These are phyloP conservation scores for Lojkania enalia DNA, from an alignment of 2,329 filamentous ascomycete genomes.

Conservation along the genomic window DNA sequence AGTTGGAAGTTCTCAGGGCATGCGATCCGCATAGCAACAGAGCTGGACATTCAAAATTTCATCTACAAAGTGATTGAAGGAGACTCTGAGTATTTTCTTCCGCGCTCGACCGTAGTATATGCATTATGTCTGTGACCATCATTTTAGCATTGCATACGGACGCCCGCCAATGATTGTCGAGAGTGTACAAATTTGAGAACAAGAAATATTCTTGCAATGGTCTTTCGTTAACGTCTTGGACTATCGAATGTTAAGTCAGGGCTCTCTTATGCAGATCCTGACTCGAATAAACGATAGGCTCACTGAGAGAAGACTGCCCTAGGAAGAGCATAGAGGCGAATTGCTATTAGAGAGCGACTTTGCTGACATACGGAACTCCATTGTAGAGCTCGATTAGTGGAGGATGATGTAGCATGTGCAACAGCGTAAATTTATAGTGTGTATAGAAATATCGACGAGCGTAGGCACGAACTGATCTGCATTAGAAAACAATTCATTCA, in stretches of 20 bases:
- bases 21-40: constrained; percentile 35
- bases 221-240: constrained; percentile 12
- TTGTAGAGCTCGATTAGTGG: constrained; percentile 42
- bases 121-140: constrained; percentile 33
- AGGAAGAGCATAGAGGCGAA: constrained; percentile 2
- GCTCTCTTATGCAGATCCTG: constrained; percentile 12
- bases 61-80: constrained; percentile 23
- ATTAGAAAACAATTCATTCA: constrained; percentile 23
- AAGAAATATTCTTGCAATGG: constrained; percentile 16
- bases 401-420: constrained; percentile 27
- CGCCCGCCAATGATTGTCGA: constrained; percentile 36
- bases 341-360: constrained; percentile 3
- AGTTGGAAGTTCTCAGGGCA: constrained; percentile 36
- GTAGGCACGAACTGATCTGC: background rate
- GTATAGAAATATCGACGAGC: background rate
- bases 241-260: constrained; percentile 15
- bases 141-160: constrained; percentile 35
- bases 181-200: constrained; percentile 26
- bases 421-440: constrained; percentile 1
- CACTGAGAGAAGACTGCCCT: constrained; percentile 26
- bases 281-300: constrained; percentile 16
- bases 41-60: constrained; percentile 35
- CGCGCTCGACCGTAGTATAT: constrained; percentile 33
- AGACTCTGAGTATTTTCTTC: constrained; percentile 19
- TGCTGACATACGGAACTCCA: constrained; percentile 30